phyloP scores from a whole-genome alignment of 164 flowering plant species.

The Piper betle region DNA sequence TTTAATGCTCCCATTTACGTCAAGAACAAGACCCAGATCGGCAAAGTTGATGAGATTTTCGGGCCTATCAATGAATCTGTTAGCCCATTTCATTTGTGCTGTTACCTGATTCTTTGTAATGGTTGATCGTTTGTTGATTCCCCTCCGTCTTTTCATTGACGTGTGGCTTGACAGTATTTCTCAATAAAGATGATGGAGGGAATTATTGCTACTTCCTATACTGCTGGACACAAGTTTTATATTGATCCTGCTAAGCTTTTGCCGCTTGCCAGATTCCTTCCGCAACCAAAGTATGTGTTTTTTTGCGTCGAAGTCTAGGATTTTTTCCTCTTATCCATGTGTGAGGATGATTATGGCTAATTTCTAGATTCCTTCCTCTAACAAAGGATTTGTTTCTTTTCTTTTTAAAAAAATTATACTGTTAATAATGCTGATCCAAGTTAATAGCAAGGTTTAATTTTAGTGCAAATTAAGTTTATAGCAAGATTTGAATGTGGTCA shows the following conservation, averaged over 20 bases:
- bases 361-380: neutral
- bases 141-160: neutral
- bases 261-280: conserved; percentile 85
- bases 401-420: too few species aligned
- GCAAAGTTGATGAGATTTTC: conserved; percentile 94
- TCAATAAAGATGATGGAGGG: conserved; percentile 97
- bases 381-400: too few species aligned
- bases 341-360: neutral
- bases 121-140: conserved; percentile 1
- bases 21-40: conserved; percentile 91
- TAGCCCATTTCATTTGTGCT: conserved; percentile 7
- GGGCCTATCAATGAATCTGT: conserved; percentile 98
- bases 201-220: conserved; percentile 76
- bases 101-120: neutral
- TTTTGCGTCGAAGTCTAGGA: neutral
- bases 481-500: too few species aligned
- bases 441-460: too few species aligned
- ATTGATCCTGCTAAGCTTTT: conserved; percentile 86
- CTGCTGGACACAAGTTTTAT: conserved; percentile 76
- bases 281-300: conserved; percentile 81
- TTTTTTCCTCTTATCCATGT: too few species aligned
- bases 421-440: too few species aligned
- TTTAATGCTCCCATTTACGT: conserved; percentile 90
- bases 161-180: conserved; percentile 38
- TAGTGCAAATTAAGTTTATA: too few species aligned